These are phyloP conservation scores for Novymonas esmeraldas DNA, from an alignment of 208 protist species.

Conservation along the genomic window DNA sequence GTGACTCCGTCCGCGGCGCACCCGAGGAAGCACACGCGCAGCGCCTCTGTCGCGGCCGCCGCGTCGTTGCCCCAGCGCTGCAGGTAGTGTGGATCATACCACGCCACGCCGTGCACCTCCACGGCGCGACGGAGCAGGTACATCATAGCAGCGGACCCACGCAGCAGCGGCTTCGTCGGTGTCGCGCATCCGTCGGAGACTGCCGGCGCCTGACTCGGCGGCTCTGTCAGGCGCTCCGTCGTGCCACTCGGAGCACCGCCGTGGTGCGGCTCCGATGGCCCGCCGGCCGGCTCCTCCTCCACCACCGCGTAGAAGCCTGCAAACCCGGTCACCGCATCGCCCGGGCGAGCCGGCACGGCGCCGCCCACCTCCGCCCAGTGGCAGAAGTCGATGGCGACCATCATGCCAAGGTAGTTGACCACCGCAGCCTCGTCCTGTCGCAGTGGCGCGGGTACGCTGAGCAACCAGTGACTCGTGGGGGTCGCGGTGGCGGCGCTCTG, in stretches of 20 bases:
- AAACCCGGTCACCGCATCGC: slow-evolving; percentile 45
- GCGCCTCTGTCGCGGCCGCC: slow-evolving; percentile 34
- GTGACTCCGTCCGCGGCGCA: slow-evolving; percentile 58
- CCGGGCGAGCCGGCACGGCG: slow-evolving; percentile 18
- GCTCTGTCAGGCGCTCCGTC: background rate
- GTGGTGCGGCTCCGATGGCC: background rate
- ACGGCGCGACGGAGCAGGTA: slow-evolving; percentile 65
- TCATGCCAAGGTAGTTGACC: slow-evolving; percentile 79
- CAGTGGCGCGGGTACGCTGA: slow-evolving; percentile 52
- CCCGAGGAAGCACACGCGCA: slow-evolving; percentile 66
- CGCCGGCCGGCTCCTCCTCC: too few relatives aligned
- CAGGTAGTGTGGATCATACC: slow-evolving; percentile 66
- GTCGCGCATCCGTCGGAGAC: background rate
- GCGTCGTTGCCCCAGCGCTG: slow-evolving; percentile 31
- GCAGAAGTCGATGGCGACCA: slow-evolving; percentile 87
- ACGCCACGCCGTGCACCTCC: slow-evolving; percentile 54
- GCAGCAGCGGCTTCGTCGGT: slow-evolving; percentile 27
- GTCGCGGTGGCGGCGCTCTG: too few relatives aligned
- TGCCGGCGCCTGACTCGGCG: background rate
- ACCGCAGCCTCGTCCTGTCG: slow-evolving; percentile 30
- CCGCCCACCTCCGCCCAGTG: slow-evolving; percentile 69
- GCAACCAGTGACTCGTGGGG: slow-evolving; percentile 56
- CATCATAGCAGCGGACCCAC: slow-evolving; percentile 85
- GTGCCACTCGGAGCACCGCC: background rate
- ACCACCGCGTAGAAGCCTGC: slow-evolving; percentile 59